Base-by-base conservation (phyloP, 257 asterid species). In the Lavandula angustifolia region DNA sequence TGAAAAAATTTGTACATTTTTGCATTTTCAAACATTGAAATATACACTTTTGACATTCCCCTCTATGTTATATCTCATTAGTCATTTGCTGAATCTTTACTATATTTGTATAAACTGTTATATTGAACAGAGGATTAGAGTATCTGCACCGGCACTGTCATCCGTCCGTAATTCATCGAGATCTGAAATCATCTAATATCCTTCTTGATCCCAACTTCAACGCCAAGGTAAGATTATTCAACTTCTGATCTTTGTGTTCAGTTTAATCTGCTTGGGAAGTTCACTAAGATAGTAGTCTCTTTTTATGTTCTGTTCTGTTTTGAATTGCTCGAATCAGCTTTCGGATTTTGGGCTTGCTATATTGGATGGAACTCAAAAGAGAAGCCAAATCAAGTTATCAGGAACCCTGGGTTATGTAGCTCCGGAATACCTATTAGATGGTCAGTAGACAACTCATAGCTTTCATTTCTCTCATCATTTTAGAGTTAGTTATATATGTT, bases 361-460 rank as follows among this genome's bases (percentile, higher is more conserved):
- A 46, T 34, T 72, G 42, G 85, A 78, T 58, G 89, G 90, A 59
- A 60, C 79, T 44, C 82, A 79, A 56, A 85, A 76, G 69, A 87
- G 69, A 49, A 82, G 59, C 66, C 76, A 79, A 40, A 67, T 82
- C 71, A 85, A 87, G 86, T 82, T 81, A 47, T 87, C 95, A 40
- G 95, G 95, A 66, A 87, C 95, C 14, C 37, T 87, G 64, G 95
- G 92, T 54, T 87, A 87, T 78, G 92, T 87, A 17, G 95, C 95
- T 53, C 95, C 95, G 6, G 95, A 87, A 66, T 87, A 87, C 63
- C 80, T 87, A 46, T 75, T 87, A 76, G 85, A 87, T 64, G 95
- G 95, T 87, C 69, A 37, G 84, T 34, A 51, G 60, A 47, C 43
- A 32, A 34, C 43, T 64, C 50, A 37, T 3, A 4, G n/a, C 52